Evolutionary conservation across 305 asterid species (phyloP).

Genomic region (Fraxinus velutina): DNA sequence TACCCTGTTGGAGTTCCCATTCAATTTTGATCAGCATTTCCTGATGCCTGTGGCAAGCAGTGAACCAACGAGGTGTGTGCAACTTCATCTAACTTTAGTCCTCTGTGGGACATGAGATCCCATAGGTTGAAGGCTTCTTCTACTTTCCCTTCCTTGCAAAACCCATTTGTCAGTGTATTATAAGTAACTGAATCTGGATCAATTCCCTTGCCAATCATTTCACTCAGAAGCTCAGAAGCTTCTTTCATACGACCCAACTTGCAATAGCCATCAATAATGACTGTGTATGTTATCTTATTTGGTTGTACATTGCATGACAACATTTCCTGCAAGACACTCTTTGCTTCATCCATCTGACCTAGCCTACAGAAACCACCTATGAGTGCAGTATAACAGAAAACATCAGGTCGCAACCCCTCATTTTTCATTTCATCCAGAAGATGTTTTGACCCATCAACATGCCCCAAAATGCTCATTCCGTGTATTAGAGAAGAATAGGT

Average conservation of each 20-base stretch:
- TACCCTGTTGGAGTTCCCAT: background rate
- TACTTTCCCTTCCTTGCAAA: slow-evolving; percentile 57
- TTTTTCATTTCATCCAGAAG: slow-evolving; percentile 58
- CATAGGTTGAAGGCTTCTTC: slow-evolving; percentile 55
- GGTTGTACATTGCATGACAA: slow-evolving; percentile 45
- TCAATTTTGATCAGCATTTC: slow-evolving; percentile 39
- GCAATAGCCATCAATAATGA: slow-evolving; percentile 66
- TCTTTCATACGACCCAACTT: slow-evolving; percentile 53
- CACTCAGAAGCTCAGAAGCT: slow-evolving; percentile 50
- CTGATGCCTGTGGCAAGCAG: slow-evolving; percentile 43
- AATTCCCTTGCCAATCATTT: slow-evolving; percentile 64
- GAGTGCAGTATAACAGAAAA: slow-evolving; percentile 78
- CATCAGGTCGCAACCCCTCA: slow-evolving; percentile 64
- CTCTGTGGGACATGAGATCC: slow-evolving; percentile 53
- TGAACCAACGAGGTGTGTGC: slow-evolving; percentile 61
- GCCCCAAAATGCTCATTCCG: slow-evolving; percentile 58
- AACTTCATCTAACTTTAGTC: slow-evolving; percentile 58
- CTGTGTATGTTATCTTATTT: slow-evolving; percentile 71
- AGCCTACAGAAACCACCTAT: slow-evolving; percentile 72
- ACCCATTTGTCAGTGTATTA: slow-evolving; percentile 48
- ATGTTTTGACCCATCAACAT: slow-evolving; percentile 46
- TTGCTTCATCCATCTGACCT: slow-evolving; percentile 67
- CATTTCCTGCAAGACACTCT: slow-evolving; percentile 62
- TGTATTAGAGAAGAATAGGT: slow-evolving; percentile 76
- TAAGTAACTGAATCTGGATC: slow-evolving; percentile 69